A percentile compares a stretch with the other conserved stretches of the same genome.
phyloP scores from a whole-genome alignment of 768 basidiomycete genomes.

The Tephrocybe sp. region DNA sequence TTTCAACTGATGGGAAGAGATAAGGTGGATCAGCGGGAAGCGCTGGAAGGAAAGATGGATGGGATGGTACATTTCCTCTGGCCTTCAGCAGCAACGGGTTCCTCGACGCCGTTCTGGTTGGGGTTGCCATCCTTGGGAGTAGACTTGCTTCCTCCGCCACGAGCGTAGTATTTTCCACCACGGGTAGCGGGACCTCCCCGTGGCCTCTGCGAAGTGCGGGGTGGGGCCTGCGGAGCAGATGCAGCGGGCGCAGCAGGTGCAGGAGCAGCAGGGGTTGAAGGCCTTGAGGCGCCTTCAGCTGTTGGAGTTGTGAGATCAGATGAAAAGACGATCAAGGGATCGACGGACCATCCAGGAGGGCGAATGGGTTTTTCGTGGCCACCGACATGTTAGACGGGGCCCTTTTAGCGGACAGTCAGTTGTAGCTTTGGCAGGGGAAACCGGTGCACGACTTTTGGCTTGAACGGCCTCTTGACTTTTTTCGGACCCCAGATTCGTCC shows the following conservation, averaged over 20 bases:
- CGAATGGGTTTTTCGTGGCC: conserved; percentile 85
- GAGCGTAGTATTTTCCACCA: conserved; percentile 67
- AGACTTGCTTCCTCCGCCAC: conserved; percentile 53
- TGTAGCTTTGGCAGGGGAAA: conserved; percentile 8
- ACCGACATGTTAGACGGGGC: conserved; percentile 87
- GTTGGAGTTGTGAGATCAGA: conserved; percentile 14
- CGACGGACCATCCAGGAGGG: conserved; percentile 72
- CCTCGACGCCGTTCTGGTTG: conserved; percentile 43
- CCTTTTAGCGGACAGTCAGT: conserved; percentile 39
- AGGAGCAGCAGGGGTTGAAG: conserved; percentile 36
- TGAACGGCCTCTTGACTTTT: conserved; percentile 8
- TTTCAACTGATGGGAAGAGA: conserved; percentile 37
- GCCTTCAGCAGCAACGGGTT: conserved; percentile 29
- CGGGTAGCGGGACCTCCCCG: conserved; percentile 62
- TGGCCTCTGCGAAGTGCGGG: conserved; percentile 44
- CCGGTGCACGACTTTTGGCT: conserved; percentile 9
- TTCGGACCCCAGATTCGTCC: conserved; percentile 18
- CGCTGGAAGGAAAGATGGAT: conserved; percentile 2
- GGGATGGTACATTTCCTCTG: conserved; percentile 40
- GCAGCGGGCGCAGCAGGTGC: conserved; percentile 27
- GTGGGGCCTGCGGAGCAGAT: conserved; percentile 39
- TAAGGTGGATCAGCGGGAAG: conserved; percentile 5
- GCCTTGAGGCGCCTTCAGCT: conserved; percentile 51
- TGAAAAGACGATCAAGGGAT: conserved; percentile 13
- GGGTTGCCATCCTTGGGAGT: conserved; percentile 34